Base-by-base conservation (phyloP, 2,329 filamentous ascomycete genomes). In the Chrysoporthe puriensis region DNA sequence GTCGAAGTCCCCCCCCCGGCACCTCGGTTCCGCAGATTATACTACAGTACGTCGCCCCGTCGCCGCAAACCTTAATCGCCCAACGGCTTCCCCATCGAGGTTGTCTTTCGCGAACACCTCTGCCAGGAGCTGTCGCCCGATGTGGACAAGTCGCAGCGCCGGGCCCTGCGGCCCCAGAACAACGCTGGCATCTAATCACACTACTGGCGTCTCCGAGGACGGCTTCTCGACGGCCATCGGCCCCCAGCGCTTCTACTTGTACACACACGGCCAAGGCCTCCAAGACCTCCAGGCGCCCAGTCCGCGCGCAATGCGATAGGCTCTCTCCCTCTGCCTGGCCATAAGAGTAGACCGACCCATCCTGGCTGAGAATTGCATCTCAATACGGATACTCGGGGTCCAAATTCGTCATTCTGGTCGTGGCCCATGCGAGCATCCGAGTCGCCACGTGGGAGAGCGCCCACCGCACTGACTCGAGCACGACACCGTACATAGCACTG, bases 401-500 rank as follows among this genome's bases (percentile, higher is more conserved):
- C 50, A 32, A 34, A 54, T 54, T 52, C 14, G 16, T 57, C 32
- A 40, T 57, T 26, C 9, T 40, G 34, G 14, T 40, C 34, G 14
- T 57, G 54, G 54, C 54, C 32, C 34, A 40, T 40, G 54, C 54
- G 34, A 40, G 32, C 18, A 57, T n/a, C 32, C n/a, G 54, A 40
- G 54, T 36, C 26, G 50, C 50, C 50, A 57, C 54, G 54, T 40
- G 54, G 34, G 40, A 57, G 50, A 54, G 26, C 21, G 9, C 50
- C 14, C 26, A 32, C 50, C 11, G 13, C 21, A 26, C 50, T 18
- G 46, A 21, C 50, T 34, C 50, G 50, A 26, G 50, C 21, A 34
- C 9, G 8, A n/a, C 11, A 57, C 54, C 3, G n/a, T 40, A 13
- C 16, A 9, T n/a, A 54, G 44, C 5, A 57, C 34, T 57, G 36